Base-by-base conservation (phyloP, 257 asterid species). In the Nicotiana tabacum region DNA sequence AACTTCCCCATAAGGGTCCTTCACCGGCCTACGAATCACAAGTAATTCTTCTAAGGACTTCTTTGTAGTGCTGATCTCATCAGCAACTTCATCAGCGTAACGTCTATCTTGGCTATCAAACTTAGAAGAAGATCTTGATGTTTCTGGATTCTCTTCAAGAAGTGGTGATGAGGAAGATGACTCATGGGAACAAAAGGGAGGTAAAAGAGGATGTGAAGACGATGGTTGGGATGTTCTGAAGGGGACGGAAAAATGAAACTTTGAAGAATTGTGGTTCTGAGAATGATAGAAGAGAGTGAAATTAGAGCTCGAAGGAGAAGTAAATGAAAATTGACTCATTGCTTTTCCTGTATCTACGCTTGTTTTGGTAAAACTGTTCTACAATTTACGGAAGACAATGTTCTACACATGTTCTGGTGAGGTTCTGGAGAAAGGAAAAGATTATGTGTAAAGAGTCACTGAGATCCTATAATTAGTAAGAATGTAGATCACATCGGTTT, bases 31-130 rank as follows among this genome's bases (percentile, higher is more conserved):
- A 7, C 99, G 97, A 46, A 95, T 90, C 48, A 96, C 94, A 2
- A 94, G 95, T 82, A 94, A 66, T 82, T 91, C 98, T 89, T 93
- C 98, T 74, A 93, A 80, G 13, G 98, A 92, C 85, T 90, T 91
- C 90, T 92, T 90, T 37, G 96, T 90, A 16, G 87, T 89, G 79
- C 61, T 89, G 85, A 93, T 92, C 91, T 92, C 98, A 57, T 91
- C 91, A 39, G 89, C 78, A 30, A 90, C 83, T 29, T 85, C 88
- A 66, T 85, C 88, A 58, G 69, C 84, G 74, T 84, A 89, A 37
- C 85, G 89, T 87, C 83, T 84, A 66, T 83, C 89, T 29, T 8
- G 74, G 60, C 9, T 77, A 24, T 84, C 83, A 48, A 64, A 53
- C 33, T 61, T 68, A 4, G 87, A 13, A 55, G 84, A 66, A 27